These are phyloP conservation scores for Tuber magnatum DNA, from an alignment of 495 filamentous ascomycete species.

Conservation along the genomic window DNA sequence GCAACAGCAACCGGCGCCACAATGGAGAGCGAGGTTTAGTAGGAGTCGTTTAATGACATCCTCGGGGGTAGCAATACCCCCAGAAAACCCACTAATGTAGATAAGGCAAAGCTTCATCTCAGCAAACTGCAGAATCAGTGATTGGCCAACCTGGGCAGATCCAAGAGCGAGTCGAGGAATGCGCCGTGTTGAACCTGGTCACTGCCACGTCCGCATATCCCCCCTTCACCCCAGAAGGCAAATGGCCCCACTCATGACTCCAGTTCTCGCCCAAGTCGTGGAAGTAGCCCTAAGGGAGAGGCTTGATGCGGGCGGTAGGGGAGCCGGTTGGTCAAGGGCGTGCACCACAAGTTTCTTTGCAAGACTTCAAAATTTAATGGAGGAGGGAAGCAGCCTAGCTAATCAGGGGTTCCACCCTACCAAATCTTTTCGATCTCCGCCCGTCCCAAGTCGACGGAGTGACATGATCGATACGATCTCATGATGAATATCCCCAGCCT, in stretches of 20 bases:
- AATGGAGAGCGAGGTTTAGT: slow-evolving; percentile 49
- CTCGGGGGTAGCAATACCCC: slow-evolving; percentile 37
- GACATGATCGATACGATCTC: background rate
- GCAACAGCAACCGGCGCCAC: slow-evolving; percentile 45
- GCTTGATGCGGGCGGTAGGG: slow-evolving; percentile 45
- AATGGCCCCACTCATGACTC: slow-evolving; percentile 30
- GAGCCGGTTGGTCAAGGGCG: slow-evolving; percentile 49
- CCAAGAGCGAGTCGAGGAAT: slow-evolving; percentile 49
- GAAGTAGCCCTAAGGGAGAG: slow-evolving; percentile 44
- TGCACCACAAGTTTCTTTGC: slow-evolving; percentile 48
- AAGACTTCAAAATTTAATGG: slow-evolving; percentile 41
- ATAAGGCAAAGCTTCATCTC: slow-evolving; percentile 19
- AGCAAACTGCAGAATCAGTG: slow-evolving; percentile 40
- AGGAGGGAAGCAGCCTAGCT: slow-evolving; percentile 32
- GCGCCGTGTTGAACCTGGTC: slow-evolving; percentile 47
- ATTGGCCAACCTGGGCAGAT: slow-evolving; percentile 46
- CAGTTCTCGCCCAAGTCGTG: slow-evolving; percentile 41
- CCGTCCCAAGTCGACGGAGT: slow-evolving; percentile 42
- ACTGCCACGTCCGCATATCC: slow-evolving; percentile 50
- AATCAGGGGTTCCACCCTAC: slow-evolving; percentile 14
- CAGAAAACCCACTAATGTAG: slow-evolving; percentile 27
- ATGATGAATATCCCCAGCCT: background rate
- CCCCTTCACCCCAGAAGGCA: slow-evolving; percentile 42
- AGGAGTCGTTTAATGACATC: slow-evolving; percentile 44
- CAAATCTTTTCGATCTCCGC: slow-evolving; percentile 20